Percentiles rank a stretch among this genome's conserved stretches.
Conservation (phyloP, 345 rosid genomes). For the Eutrema yunnanense region DNA sequence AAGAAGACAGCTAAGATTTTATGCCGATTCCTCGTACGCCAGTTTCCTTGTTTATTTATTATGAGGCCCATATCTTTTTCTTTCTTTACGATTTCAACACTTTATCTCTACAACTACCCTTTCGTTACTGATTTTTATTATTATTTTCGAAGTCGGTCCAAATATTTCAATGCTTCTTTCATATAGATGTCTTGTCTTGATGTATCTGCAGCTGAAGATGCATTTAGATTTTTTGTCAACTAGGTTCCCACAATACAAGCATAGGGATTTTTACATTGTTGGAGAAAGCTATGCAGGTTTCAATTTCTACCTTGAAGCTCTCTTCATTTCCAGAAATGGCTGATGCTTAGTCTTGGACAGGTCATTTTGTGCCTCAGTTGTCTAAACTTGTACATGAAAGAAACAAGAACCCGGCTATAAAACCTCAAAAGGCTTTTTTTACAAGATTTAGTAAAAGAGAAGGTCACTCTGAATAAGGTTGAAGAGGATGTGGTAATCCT, state of each 20-base stretch:
- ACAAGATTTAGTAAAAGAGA: constrained; percentile 14
- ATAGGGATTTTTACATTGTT: constrained; percentile 80
- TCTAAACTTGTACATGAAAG: constrained; percentile 66
- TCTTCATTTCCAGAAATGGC: not conserved
- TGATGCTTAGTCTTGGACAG: constrained; percentile 34
- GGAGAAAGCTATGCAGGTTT: constrained; percentile 98
- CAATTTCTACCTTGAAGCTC: not conserved
- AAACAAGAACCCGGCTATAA: constrained; percentile 62
- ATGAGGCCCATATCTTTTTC: not conserved
- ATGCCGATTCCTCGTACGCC: not conserved
- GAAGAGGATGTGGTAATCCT: not conserved
- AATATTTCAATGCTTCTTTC: not conserved
- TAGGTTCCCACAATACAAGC: constrained; percentile 96
- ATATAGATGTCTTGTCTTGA: not conserved
- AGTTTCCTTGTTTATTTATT: not conserved
- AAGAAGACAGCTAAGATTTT: not conserved
- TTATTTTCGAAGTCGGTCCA: too few species aligned
- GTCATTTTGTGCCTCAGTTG: constrained; percentile 97
- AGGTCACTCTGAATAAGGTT: not conserved
- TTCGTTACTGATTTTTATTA: not conserved
- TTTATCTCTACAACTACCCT: not conserved
- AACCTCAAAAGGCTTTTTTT: constrained; percentile 65
- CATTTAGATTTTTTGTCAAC: constrained; percentile 61
- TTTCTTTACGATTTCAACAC: not conserved
- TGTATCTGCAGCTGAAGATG: constrained; percentile 69